These are phyloP conservation scores for Phyllosticta capitalensis DNA, from an alignment of 2,329 filamentous ascomycete species.

Conservation along the genomic window DNA sequence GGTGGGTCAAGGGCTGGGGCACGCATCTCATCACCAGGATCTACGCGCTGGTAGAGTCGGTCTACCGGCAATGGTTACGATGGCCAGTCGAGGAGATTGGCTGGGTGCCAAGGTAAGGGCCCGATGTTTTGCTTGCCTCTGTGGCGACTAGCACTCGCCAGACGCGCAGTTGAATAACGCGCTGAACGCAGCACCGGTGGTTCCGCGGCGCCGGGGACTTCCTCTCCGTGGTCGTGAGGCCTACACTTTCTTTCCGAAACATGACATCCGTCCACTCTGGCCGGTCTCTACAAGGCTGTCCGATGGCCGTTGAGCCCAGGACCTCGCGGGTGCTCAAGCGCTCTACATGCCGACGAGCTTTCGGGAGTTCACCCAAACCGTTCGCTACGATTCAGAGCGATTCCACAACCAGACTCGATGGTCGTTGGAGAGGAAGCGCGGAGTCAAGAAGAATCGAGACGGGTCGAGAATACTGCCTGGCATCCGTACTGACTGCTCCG, in stretches of 20 bases:
- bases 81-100: slow-evolving; percentile 10
- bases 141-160: not conserved
- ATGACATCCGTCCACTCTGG: no score
- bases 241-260: no score
- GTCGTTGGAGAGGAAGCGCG: no score
- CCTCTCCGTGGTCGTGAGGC: not conserved
- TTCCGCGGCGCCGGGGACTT: not conserved
- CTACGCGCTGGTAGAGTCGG: slow-evolving; percentile 5
- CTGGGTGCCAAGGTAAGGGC: slow-evolving; percentile 5
- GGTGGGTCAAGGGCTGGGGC: slow-evolving; percentile 11
- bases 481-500: no score
- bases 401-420: no score
- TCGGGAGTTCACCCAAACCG: no score
- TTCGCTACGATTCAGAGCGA: no score
- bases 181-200: not conserved
- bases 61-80: slow-evolving; percentile 5
- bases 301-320: no score
- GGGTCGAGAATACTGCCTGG: no score
- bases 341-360: no score
- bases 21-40: slow-evolving; percentile 4
- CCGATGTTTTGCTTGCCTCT: not conserved
- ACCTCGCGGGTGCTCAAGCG: no score
- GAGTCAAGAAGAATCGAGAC: no score
- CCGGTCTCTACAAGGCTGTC: not conserved
- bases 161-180: not conserved